phyloP scores from a whole-genome alignment of 2,329 filamentous ascomycete genomes.

The Aspergillus eucalypticola region DNA sequence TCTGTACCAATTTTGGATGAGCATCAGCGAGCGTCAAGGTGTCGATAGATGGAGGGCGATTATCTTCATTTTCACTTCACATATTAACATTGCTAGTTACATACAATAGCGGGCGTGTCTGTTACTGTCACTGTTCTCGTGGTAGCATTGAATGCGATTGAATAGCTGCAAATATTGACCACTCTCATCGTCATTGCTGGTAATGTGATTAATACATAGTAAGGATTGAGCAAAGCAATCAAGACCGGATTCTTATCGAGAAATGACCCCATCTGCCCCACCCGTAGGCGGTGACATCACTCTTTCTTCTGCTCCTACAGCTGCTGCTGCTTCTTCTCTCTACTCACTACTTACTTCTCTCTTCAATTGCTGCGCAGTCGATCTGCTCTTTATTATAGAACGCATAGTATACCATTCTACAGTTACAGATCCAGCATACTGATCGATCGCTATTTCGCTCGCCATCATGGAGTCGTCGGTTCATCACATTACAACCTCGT shows the following conservation, averaged over 20 bases:
- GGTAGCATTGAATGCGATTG: not conserved
- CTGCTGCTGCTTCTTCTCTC: not conserved
- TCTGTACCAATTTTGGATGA: conserved; percentile 19
- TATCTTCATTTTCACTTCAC: conserved; percentile 17
- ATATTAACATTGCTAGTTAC: not conserved
- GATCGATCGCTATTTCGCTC: not conserved
- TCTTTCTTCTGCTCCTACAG: conserved; percentile 8
- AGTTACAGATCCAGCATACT: not conserved
- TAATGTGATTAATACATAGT: not conserved
- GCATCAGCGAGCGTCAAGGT: conserved; percentile 38
- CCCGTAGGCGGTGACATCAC: conserved; percentile 39
- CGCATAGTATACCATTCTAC: not conserved
- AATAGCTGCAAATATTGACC: not conserved
- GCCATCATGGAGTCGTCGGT: conserved; percentile 34
- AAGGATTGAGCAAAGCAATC: not conserved
- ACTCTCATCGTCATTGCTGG: conserved; percentile 4
- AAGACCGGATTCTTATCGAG: conserved; percentile 6
- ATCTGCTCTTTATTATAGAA: not conserved
- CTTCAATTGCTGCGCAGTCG: not conserved
- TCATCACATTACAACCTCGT: conserved; percentile 61
- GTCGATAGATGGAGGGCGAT: conserved; percentile 26
- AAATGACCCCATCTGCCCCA: conserved; percentile 27
- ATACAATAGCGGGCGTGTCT: conserved; percentile 1
- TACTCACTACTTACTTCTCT: not conserved
- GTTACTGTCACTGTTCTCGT: not conserved